Evolutionary conservation across 768 basidiomycete genomes (phyloP), one percentile per base, ranked within the genome.

Genomic region (Psilocybe tampanensis): DNA sequence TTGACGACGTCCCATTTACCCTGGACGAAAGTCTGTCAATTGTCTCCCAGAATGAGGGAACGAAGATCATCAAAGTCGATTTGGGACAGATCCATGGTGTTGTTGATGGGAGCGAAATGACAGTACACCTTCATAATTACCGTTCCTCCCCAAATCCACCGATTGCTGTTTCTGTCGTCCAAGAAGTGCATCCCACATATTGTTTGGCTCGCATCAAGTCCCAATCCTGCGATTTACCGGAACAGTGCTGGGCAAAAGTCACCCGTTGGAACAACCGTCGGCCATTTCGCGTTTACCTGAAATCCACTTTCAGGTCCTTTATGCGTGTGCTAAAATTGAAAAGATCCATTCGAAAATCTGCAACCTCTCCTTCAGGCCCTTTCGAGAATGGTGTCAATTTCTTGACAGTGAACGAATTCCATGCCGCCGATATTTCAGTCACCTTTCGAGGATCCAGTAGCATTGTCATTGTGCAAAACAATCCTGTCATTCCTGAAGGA

Each of bases 81-180:
- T 78, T 82, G 34, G 88, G 88, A 12, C 76, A 80, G 0, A 79
- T 84, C 4, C 86, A 88, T 57, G 88, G 88, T 1, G 73, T 89
- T 18, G 76, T 80, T n/a, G 79, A 80, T 57, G 88, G 86, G 45
- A 85, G 80, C 8, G 83, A 86, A 59, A 77, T 90, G 58, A 80
- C 78, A 39, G 44, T 89, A 19, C 86, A 89, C 65, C 71, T 76
- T 19, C 86, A 89, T 67, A 88, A 89, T 66, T 76, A 76, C 58
- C 72, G 72, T n/a, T 80, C 80, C 19, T 86, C 86, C 7, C 69
- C 73, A 47, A 89, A 89, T 59, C 80, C 82, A 1, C 54, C 76
- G 18, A 68, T 86, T 12, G 82, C 80, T 22, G 76, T 64, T 33
- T 77, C 80, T n/a, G 71, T 79, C 29, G 84, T 81, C 29, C 73